A percentile compares a stretch with the other conserved stretches of the same genome.
Conservation (phyloP, 2,329 filamentous ascomycete genomes). For the Calonectria henricotiae region DNA sequence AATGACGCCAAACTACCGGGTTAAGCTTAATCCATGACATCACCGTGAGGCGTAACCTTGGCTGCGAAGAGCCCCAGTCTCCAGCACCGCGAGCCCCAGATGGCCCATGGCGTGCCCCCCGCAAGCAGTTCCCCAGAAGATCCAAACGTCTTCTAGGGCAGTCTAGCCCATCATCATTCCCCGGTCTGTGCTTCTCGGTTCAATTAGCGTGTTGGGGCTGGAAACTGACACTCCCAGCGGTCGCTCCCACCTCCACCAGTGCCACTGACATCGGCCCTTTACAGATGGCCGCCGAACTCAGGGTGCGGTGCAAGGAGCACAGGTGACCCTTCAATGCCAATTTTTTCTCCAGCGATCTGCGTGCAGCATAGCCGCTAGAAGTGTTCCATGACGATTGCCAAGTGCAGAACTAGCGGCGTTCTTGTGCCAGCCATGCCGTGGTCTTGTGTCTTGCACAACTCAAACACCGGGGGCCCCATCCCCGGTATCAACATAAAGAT, state of each 20-base stretch:
- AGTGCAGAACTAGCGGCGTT: constrained; percentile 44
- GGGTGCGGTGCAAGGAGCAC: constrained; percentile 12
- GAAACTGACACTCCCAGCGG: constrained; percentile 33
- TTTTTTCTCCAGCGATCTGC: constrained; percentile 36
- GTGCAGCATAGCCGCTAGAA: constrained; percentile 30
- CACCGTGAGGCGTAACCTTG: constrained; percentile 32
- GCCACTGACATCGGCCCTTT: constrained; percentile 53
- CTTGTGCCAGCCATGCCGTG: constrained; percentile 22
- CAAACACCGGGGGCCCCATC: constrained; percentile 12
- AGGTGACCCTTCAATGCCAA: constrained; percentile 20
- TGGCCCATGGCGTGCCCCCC: constrained; percentile 22
- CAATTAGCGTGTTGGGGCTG: constrained; percentile 22
- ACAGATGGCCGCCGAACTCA: constrained; percentile 36
- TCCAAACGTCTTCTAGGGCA: constrained; percentile 10
- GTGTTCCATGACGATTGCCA: constrained; percentile 54
- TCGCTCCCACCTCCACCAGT: constrained; percentile 40
- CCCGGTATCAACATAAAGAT: constrained; percentile 40
- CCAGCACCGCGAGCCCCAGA: background rate
- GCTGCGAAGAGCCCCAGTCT: background rate
- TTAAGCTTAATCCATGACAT: constrained; percentile 53
- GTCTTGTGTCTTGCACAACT: constrained; percentile 8
- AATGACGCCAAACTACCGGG: constrained; percentile 37
- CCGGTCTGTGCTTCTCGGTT: background rate
- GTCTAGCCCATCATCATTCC: constrained; percentile 15
- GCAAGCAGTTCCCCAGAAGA: constrained; percentile 20